These are phyloP conservation scores for Ilex paraguariensis DNA, from an alignment of 305 asterid genomes.

Conservation along the genomic window DNA sequence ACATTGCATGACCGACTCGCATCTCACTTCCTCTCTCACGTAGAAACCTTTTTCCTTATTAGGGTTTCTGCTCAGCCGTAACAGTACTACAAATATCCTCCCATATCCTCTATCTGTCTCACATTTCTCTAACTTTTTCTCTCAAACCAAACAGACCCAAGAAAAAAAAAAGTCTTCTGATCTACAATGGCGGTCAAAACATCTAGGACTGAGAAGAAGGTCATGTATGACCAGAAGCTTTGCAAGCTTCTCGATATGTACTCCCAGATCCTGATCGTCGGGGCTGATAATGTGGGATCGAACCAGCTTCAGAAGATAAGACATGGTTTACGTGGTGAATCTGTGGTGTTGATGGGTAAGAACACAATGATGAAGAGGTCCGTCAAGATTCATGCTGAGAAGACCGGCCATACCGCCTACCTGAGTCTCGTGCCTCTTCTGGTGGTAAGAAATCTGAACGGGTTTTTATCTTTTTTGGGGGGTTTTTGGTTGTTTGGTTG, in stretches of 20 bases:
- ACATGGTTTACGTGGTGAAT: slow-evolving; percentile 26
- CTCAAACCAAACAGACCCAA: too few relatives aligned
- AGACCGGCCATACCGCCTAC: slow-evolving; percentile 16
- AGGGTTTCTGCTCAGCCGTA: too few relatives aligned
- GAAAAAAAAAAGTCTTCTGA: too few relatives aligned
- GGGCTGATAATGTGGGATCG: slow-evolving; percentile 30
- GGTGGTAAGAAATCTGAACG: slow-evolving; percentile 11
- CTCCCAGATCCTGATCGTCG: slow-evolving; percentile 21
- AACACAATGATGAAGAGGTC: slow-evolving; percentile 36
- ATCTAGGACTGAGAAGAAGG: slow-evolving; percentile 20
- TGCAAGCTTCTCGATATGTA: slow-evolving; percentile 27
- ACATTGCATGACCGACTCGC: too few relatives aligned
- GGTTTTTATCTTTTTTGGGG: not conserved
- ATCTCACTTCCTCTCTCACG: too few relatives aligned
- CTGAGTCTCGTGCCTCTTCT: slow-evolving; percentile 26
- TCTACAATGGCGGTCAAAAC: slow-evolving; percentile 21
- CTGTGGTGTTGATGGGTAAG: slow-evolving; percentile 29
- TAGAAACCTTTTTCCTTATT: too few relatives aligned
- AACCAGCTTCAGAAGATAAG: slow-evolving; percentile 26
- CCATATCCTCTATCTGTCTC: too few relatives aligned
- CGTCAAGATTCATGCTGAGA: slow-evolving; percentile 22
- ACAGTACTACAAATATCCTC: too few relatives aligned
- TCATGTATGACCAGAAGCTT: slow-evolving; percentile 20
- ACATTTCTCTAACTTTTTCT: too few relatives aligned
- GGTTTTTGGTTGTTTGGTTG: not conserved